Base-by-base conservation (phyloP, 129 eudicot species). In the Chrysanthemum lavandulifolium region DNA sequence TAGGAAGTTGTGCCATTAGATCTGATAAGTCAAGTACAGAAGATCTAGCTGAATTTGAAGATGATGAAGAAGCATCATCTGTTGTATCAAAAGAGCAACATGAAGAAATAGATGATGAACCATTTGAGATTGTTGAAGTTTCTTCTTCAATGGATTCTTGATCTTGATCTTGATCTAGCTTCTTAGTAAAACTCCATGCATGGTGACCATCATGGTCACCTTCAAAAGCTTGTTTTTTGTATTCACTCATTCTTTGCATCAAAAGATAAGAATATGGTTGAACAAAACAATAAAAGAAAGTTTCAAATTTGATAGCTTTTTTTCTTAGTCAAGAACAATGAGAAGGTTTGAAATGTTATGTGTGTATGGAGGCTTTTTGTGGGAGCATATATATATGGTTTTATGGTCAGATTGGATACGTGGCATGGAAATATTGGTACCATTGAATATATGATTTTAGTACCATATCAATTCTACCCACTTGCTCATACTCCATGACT, bases 21-120 rank as follows among this genome's bases (percentile, higher is more conserved):
- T 83, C 86, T 13, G 90, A 78, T 40, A 90, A 73, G 43, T 90
- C 90, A 79, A 77, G 86, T 19, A 80, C 48, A 76, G 89, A 76
- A 73, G 83, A 81, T 62, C 27, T 65, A 11, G 83, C 47, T 25
- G 70, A 73, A 18, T 78, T 65, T 70, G 87, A 64, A 29, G 93
- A 89, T 15, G 88, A 82, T 61, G 90, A 62, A 53, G 96, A 78
- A 13, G 87, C 92, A 78, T 87, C 90, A 75, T 87, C 94, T 77
- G 81, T 78, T 36, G 77, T 68, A 64, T 73, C 83, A 68, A 80
- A 83, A 21, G 71, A 57, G 10, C 58, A 60, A 54, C 86, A 83
- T 33, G 71, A 85, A 50, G 80, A 82, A 40, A 51, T 64, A 58
- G 75, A 68, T 69, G 70, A 76, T 25, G 77, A 61, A 11, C 54